Evolutionary conservation across 2,329 filamentous ascomycete species (phyloP).

Genomic region (Colletotrichum cordylinicola): DNA sequence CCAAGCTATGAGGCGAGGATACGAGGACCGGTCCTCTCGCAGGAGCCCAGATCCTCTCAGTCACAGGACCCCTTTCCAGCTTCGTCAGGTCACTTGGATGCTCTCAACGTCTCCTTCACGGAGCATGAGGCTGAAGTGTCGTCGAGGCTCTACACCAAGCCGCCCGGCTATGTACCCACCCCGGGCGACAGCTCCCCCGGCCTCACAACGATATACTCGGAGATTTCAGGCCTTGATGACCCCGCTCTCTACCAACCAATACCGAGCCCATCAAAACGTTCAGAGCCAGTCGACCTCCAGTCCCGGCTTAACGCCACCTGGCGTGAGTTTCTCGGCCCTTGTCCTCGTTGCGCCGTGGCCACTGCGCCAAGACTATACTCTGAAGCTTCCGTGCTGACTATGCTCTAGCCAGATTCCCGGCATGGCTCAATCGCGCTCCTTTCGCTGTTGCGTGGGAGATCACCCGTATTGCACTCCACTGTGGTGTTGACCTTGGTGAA

Average conservation of each 20-base stretch:
- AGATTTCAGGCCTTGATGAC: neutral
- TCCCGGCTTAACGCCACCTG: constrained; percentile 1
- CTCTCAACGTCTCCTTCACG: neutral
- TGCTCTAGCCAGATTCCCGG: constrained; percentile 1
- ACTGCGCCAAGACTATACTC: neutral
- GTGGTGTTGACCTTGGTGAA: constrained; percentile 43
- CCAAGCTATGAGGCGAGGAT: neutral
- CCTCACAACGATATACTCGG: neutral
- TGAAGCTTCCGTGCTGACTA: neutral
- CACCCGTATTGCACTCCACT: constrained; percentile 52
- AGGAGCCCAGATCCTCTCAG: neutral
- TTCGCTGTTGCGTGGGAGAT: constrained; percentile 60
- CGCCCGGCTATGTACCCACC: neutral
- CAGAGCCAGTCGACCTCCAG: neutral
- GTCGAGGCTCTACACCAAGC: neutral
- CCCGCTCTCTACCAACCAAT: neutral
- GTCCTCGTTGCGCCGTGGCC: neutral
- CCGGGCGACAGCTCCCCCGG: neutral
- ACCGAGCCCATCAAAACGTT: neutral
- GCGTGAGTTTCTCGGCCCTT: neutral
- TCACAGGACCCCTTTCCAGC: constrained; percentile 1
- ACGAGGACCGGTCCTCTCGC: neutral
- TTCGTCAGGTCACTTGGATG: neutral
- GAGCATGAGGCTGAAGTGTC: neutral
- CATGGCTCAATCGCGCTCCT: constrained; percentile 45